Base-by-base conservation (phyloP, 2,329 filamentous ascomycete species). In the Alternaria gaisen region DNA sequence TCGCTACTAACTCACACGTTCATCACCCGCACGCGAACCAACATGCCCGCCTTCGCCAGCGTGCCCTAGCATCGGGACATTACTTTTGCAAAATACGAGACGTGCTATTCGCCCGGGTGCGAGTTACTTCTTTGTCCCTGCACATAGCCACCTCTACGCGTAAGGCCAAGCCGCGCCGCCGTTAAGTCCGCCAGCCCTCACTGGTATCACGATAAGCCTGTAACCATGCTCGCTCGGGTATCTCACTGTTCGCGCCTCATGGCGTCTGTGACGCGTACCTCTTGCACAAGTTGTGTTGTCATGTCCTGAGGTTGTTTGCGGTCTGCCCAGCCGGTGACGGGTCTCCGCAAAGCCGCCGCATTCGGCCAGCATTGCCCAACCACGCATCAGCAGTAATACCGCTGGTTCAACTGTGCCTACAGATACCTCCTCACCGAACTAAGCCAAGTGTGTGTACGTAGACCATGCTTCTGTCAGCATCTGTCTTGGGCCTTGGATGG, bases 251-350 rank as follows among this genome's bases (percentile, higher is more conserved):
- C 59, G 60, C 64, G 67, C 60, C 62, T 63, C 36, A 53, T 52
- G 43, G 58, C 57, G 54, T 60, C 53, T 61, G 67, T 76, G 70
- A 77, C 74, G 73, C 72, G 72, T 75, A 69, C 50, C 63, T 66
- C 44, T 60, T 53, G 57, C 42, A 24, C 40, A 24, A 50, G n/a
- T 51, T 42, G 22, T 58, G 58, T 52, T 64, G 63, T 63, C 60
- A 54, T 41, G 47, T 63, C 53, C 36, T 68, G 58, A 63, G 47
- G 61, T 63, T 60, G 53, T 48, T 26, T 38, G 32, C 46, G 14
- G 6, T 42, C 66, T 62, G 52, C 61, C 53, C 64, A 62, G 44
- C 58, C 55, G 44, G 61, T 34, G 41, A 64, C 69, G 70, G 73
- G 61, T 75, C 72, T 72, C 73, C 72, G 67, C 73, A 53, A 48